Base-by-base conservation (phyloP, 2,329 filamentous ascomycete genomes). In the Colletotrichum kahawae region DNA sequence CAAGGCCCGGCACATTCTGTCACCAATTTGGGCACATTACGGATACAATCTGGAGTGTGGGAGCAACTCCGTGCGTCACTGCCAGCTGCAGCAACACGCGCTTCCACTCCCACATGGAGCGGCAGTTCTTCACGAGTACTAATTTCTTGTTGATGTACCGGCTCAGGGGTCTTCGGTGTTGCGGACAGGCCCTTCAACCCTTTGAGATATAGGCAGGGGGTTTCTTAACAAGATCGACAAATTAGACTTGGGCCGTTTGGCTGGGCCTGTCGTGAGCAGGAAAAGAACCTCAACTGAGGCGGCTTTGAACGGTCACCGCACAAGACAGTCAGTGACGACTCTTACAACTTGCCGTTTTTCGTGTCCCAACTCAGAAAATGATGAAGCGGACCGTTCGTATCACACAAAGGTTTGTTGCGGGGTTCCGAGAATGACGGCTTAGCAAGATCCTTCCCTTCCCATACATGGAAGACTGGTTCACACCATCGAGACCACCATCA, bases 161-260 rank as follows among this genome's bases (percentile, higher is more conserved):
- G 63, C 43, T 51, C 72, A 71, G 63, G 69, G 71, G 54, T 71
- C 21, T 14, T 60, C 36, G 36, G 36, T 60, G 43, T 67, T n/a
- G 57, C 63, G 63, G 48, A 67, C 60, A 65, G 16, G 57, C 29
- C 67, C 29, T 43, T 63, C 27, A 57, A 34, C 43, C 63, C 13
- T 54, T 29, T 68, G 70, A 24, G 33, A 31, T 74, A 76, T 70
- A 54, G 36, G 43, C 74, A 74, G 64, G 74, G 74, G 70, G n/a
- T 21, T n/a, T 33, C 36, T 74, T 74, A 74, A 31, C 69, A 76
- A 70, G 74, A 76, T 74, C 74, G 74, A 76, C 70, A 38, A 48
- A 57, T 74, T 69, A 57, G 70, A 68, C 38, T 68, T 56, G 63
- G 38, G 18, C 38, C 9, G 38, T 31, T 31, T 48, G 38, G 73